Evolutionary conservation across 139 green algal genomes (phyloP), one percentile per base, ranked within the genome.

Genomic region (Raphidocelis subcapitata): DNA sequence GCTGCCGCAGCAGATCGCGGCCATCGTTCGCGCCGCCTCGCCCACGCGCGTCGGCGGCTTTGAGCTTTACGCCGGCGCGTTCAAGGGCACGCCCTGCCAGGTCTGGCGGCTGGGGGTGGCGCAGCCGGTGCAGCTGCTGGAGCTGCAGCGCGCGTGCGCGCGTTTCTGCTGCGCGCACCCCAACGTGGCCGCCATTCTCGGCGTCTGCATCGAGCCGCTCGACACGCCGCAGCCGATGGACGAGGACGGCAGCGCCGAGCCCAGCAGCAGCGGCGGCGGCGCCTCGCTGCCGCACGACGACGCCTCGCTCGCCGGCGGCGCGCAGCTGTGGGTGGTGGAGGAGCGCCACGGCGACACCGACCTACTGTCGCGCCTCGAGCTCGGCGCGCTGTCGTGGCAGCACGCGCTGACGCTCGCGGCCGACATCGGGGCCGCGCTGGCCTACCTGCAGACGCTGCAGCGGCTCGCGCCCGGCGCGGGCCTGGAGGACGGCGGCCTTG

Each of bases 381-480:
- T 69, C 18, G 84, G 84, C 8, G 74, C 87, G n/a, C 55, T 89
- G 18, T 85, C 79, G 73, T 89, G 84, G 84, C 79, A 86, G 77
- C 77, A 84, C 62, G 62, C 32, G 24, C 46, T 72, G 3, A 18
- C 14, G 20, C 61, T 85, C 14, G 78, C 80, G 31, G 77, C 70
- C 1, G 81, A 89, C 62, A 69, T 89, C 21, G 79, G 69, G 37
- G 78, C 79, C 36, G 84, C 81, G 1, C 73, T 89, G 1, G 81
- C 81, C 0, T 86, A 83, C 69, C 59, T 89, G 62, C 81, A 87
- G 44, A 80, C 84, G 49, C 74, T 81, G 16, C 41, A 68, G 14
- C 77, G 74, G 35, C 24, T 65, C 12, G 44, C 70, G 32, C 41
- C 28, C 10, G 72, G 60, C 20, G 24, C 51, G 1, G 66, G 51